Evolutionary conservation across 2,329 filamentous ascomycete genomes (phyloP).

Genomic region (Aspergillus ustus): DNA sequence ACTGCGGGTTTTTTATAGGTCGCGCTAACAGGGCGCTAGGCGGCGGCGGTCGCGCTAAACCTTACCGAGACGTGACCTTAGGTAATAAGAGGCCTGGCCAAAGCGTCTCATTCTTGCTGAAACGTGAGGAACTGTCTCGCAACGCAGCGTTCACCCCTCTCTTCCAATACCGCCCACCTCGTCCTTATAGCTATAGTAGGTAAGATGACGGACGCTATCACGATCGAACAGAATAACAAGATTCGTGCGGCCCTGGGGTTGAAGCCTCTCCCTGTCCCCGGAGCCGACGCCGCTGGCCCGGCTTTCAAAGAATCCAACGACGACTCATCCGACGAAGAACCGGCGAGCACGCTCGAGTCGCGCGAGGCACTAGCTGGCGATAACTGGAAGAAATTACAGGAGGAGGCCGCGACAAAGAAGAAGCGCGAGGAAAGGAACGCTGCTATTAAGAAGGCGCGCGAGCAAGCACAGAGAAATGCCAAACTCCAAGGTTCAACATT

Average conservation of each 20-base stretch:
- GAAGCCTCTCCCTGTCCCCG: slow-evolving; percentile 84
- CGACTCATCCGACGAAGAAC: slow-evolving; percentile 66
- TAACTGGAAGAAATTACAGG: slow-evolving; percentile 64
- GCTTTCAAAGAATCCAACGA: slow-evolving; percentile 60
- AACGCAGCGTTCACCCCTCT: not conserved
- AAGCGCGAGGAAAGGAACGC: slow-evolving; percentile 80
- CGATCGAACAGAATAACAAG: slow-evolving; percentile 92
- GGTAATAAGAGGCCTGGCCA: slow-evolving; percentile 20
- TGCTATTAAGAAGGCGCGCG: slow-evolving; percentile 83
- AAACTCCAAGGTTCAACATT: slow-evolving; percentile 82
- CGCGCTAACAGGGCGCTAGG: slow-evolving; percentile 34
- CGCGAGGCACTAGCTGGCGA: slow-evolving; percentile 48
- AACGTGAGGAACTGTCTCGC: not conserved
- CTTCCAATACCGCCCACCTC: slow-evolving; percentile 1
- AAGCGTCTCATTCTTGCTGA: not conserved
- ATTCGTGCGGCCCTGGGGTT: slow-evolving; percentile 87
- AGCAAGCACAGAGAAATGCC: slow-evolving; percentile 75
- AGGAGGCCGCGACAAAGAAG: slow-evolving; percentile 72
- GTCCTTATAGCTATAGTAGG: slow-evolving; percentile 11
- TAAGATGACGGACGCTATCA: slow-evolving; percentile 61
- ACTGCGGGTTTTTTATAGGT: slow-evolving; percentile 26
- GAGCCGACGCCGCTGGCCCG: slow-evolving; percentile 58
- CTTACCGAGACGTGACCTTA: slow-evolving; percentile 26
- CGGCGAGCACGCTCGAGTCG: slow-evolving; percentile 81
- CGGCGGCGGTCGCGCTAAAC: slow-evolving; percentile 25